These are phyloP conservation scores for Talaromyces sp. DNA, from an alignment of 2,329 filamentous ascomycete species.

Conservation along the genomic window DNA sequence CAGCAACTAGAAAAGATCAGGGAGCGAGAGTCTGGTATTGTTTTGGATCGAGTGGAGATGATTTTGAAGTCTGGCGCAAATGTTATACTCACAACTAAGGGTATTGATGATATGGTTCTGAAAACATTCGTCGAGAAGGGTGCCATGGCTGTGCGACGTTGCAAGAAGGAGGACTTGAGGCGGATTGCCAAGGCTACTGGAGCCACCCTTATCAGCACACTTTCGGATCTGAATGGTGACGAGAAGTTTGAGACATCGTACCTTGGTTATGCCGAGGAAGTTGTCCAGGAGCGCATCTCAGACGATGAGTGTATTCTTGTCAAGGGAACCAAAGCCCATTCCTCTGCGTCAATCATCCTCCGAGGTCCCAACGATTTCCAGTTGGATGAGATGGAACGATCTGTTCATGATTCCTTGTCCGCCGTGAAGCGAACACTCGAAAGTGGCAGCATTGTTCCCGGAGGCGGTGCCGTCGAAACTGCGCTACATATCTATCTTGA, in stretches of 20 bases:
- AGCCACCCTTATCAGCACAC: constrained; percentile 82
- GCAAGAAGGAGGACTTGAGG: constrained; percentile 97
- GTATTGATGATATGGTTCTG: constrained; percentile 91
- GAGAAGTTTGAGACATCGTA: constrained; percentile 91
- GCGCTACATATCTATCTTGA: constrained; percentile 98
- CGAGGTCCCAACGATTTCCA: constrained; percentile 94
- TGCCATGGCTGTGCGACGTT: constrained; percentile 90
- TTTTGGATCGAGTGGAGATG: constrained; percentile 91
- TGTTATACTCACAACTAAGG: constrained; percentile 94
- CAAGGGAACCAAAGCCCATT: constrained; percentile 91
- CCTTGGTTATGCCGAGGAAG: constrained; percentile 87
- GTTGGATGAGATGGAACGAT: constrained; percentile 98
- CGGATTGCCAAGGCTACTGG: constrained; percentile 95
- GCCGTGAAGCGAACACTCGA: constrained; percentile 96
- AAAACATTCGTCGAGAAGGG: constrained; percentile 94
- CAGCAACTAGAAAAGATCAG: constrained; percentile 97
- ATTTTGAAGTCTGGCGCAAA: constrained; percentile 97
- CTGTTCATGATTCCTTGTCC: constrained; percentile 91
- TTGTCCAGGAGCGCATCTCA: constrained; percentile 96
- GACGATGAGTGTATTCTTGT: constrained; percentile 97
- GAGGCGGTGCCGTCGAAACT: constrained; percentile 96
- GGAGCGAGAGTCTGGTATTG: constrained; percentile 84
- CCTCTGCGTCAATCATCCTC: constrained; percentile 91
- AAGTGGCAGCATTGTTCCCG: constrained; percentile 93
- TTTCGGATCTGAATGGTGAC: constrained; percentile 95